Evolutionary conservation across 768 basidiomycete genomes (phyloP).

Genomic region (Nevesoporus exiguus): DNA sequence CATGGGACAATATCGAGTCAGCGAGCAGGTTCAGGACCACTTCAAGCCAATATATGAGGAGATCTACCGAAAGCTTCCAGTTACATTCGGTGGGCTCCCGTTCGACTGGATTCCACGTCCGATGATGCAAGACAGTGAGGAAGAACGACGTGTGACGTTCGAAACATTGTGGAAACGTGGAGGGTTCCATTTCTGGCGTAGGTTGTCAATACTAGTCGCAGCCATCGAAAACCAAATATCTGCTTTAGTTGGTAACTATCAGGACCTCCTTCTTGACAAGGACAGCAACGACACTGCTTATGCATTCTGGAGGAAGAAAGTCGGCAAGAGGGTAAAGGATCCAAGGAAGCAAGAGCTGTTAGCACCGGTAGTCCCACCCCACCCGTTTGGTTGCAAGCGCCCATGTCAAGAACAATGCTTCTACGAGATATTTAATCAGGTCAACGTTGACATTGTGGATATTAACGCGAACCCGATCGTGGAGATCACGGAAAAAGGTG

Average conservation of each 20-base stretch:
- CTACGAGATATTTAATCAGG: background rate
- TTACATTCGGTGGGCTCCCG: background rate
- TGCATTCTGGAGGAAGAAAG: no score
- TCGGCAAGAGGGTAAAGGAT: slow-evolving; percentile 1
- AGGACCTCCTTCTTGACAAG: no score
- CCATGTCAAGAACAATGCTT: no score
- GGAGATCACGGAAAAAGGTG: slow-evolving; percentile 5
- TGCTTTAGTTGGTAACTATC: slow-evolving; percentile 5
- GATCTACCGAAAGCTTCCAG: background rate
- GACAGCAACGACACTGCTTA: background rate
- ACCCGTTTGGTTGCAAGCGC: no score
- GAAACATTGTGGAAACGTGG: slow-evolving; percentile 10
- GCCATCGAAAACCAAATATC: no score
- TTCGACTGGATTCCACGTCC: no score
- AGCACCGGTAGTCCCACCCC: background rate
- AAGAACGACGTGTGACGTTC: slow-evolving; percentile 6
- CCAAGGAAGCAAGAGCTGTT: slow-evolving; percentile 1
- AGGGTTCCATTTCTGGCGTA: slow-evolving; percentile 11
- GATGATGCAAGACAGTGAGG: slow-evolving; percentile 7
- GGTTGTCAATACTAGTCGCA: no score
- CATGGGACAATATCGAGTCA: slow-evolving; percentile 11
- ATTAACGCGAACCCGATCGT: slow-evolving; percentile 6
- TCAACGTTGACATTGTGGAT: slow-evolving; percentile 10
- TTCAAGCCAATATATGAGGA: slow-evolving; percentile 13
- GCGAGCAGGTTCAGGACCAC: slow-evolving; percentile 9